Evolutionary conservation across 768 basidiomycete genomes (phyloP).

Genomic region (Boletus sp.): DNA sequence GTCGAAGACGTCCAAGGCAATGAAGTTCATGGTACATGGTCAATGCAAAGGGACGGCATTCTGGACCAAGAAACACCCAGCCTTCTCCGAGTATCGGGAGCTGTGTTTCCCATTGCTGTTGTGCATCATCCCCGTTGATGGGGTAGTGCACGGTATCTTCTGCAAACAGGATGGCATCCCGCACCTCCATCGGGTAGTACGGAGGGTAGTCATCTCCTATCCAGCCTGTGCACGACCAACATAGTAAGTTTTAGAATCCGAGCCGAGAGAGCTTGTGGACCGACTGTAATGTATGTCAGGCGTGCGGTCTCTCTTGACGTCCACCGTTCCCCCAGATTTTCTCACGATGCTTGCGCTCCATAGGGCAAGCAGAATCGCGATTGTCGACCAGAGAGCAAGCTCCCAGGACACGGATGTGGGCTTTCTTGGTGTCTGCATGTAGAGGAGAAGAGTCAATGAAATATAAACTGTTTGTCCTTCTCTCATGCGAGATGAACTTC

Average conservation of each 20-base stretch:
- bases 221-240: constrained; percentile 16
- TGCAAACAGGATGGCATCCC: constrained; percentile 22
- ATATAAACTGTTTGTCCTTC: not conserved
- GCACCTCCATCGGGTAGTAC: constrained; percentile 27
- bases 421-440: constrained; percentile 15
- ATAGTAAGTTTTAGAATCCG: not conserved
- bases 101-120: constrained; percentile 23
- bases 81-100: constrained; percentile 19
- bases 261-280: not conserved
- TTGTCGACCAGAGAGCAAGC: constrained; percentile 23
- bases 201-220: constrained; percentile 27
- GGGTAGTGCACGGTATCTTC: constrained; percentile 28
- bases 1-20: constrained; percentile 33
- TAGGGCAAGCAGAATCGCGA: constrained; percentile 18
- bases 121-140: constrained; percentile 23
- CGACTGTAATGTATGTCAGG: constrained; percentile 17
- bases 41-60: constrained; percentile 33
- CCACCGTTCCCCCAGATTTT: not conserved
- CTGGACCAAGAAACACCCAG: constrained; percentile 27
- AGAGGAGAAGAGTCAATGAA: not conserved
- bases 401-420: constrained; percentile 8
- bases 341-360: constrained; percentile 17
- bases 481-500: not conserved
- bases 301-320: not conserved
- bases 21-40: constrained; percentile 40